Conservation (phyloP, 495 filamentous ascomycete genomes). For the Evansstolkia leycettana region DNA sequence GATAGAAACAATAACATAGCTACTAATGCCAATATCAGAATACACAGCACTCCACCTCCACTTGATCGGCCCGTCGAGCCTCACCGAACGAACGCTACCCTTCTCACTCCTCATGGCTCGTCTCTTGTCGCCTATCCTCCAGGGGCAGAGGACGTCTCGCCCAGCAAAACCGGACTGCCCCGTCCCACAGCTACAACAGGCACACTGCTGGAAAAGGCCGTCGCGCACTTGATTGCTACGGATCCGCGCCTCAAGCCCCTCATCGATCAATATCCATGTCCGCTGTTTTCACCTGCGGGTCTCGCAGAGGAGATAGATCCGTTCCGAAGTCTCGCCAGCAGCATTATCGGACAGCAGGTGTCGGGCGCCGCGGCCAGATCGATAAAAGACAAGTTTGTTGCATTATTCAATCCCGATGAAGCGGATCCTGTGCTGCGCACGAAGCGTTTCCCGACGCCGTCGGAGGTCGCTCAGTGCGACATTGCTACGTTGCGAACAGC, state of each 20-base stretch:
- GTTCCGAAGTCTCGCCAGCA: conserved; percentile 66
- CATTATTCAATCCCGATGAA: conserved; percentile 46
- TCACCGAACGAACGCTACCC: conserved; percentile 58
- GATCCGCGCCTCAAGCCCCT: conserved; percentile 64
- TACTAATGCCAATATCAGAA: conserved; percentile 11
- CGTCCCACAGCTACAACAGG: conserved; percentile 50
- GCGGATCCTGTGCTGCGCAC: neutral
- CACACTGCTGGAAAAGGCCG: conserved; percentile 64
- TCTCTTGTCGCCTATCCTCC: conserved; percentile 46
- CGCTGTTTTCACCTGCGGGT: conserved; percentile 68
- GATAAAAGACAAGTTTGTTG: conserved; percentile 76
- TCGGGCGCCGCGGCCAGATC: conserved; percentile 80
- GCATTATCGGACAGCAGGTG: conserved; percentile 94
- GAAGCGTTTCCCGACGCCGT: conserved; percentile 58
- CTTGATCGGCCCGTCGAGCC: conserved; percentile 48
- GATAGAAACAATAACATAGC: too few species aligned
- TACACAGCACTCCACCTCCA: conserved; percentile 25
- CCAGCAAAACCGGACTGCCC: conserved; percentile 41
- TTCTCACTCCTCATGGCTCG: conserved; percentile 69
- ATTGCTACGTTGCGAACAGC: conserved; percentile 63
- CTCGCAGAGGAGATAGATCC: conserved; percentile 77
- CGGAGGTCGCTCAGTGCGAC: conserved; percentile 47
- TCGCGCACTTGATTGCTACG: conserved; percentile 61
- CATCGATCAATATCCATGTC: conserved; percentile 64
- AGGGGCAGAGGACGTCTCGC: conserved; percentile 36